phyloP scores from a whole-genome alignment of 441 rosid genomes.

The Rhodomyrtus psidioides region DNA sequence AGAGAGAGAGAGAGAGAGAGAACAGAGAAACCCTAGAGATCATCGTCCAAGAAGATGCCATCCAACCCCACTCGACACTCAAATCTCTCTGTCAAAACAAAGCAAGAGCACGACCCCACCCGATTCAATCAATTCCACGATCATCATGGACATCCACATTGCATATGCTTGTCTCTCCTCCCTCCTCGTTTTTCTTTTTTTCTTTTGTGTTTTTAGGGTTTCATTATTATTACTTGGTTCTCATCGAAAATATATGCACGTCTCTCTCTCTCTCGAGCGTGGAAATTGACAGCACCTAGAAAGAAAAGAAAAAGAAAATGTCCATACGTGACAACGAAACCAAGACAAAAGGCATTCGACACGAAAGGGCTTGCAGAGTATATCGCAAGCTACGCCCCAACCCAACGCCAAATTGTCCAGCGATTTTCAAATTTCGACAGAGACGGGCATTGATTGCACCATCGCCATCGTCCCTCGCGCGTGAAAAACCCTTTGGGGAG shows the following conservation, averaged over 20 bases:
- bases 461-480: not conserved
- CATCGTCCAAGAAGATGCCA: not conserved
- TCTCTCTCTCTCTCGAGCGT: not conserved
- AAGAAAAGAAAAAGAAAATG: not conserved
- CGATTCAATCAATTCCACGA: not conserved
- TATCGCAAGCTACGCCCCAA: not conserved
- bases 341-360: not conserved
- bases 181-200: not conserved
- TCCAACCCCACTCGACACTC: not conserved
- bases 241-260: not conserved
- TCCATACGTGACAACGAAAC: not conserved
- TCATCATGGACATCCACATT: not conserved
- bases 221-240: not conserved
- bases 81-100: not conserved
- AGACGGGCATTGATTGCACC: not conserved
- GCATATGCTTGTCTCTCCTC: not conserved
- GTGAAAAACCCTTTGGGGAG: not conserved
- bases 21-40: not conserved
- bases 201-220: not conserved
- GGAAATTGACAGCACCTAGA: not conserved
- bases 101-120: not conserved
- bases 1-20: not conserved
- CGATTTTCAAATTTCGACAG: not conserved
- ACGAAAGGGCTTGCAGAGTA: not conserved
- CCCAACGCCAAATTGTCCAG: not conserved